A percentile compares a stretch with the other conserved stretches of the same genome.
Conservation (phyloP, 257 asterid species). For the Ballota nigra region DNA sequence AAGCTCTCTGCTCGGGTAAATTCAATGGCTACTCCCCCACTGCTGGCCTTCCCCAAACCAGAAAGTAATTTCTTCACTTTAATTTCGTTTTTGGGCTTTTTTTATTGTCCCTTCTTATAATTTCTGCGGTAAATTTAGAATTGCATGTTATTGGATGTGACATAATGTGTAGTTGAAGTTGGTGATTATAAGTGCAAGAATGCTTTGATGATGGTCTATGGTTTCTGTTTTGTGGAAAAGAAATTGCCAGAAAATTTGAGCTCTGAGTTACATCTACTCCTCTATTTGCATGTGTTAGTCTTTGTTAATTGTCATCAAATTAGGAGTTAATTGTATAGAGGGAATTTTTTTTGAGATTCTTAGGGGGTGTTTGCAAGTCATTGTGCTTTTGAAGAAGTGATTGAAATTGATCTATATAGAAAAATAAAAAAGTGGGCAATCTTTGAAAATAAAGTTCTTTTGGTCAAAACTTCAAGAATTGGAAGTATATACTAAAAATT, state of each 20-base stretch:
- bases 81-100: background rate
- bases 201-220: background rate
- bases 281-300: background rate
- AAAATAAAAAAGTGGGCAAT: background rate
- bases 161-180: background rate
- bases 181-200: background rate
- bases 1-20: constrained; percentile 57
- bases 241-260: background rate
- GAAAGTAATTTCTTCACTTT: constrained; percentile 43
- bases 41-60: constrained; percentile 82
- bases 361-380: background rate
- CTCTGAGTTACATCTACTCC: background rate
- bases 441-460: background rate
- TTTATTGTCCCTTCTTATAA: background rate
- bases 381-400: background rate
- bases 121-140: background rate
- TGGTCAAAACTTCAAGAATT: background rate
- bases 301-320: background rate
- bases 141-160: background rate
- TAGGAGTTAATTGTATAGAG: background rate
- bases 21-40: constrained; percentile 89
- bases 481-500: background rate
- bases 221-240: background rate
- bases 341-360: background rate
- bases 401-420: background rate